Evolutionary conservation across 805 yeast species (phyloP), one percentile per base, ranked within the genome.

Genomic region (Zygosaccharomyces siamensis): DNA sequence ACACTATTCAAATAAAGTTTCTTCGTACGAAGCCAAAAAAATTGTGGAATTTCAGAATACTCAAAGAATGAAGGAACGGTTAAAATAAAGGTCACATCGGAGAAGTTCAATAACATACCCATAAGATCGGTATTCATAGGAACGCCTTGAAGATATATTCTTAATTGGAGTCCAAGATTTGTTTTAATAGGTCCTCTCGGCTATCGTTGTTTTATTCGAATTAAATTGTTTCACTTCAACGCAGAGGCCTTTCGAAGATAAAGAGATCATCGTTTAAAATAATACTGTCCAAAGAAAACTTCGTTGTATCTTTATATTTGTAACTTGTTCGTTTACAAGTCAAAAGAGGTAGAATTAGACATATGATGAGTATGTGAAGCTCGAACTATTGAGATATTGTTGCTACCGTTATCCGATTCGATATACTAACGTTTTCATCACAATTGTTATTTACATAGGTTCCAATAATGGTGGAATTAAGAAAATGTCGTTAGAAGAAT

Each of bases 401-500:
- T 31, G 8, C 8, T 11, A 23, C 11, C 18, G 30, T n/a, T 18
- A 12, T 18, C 20, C 6, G 28, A 33, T 6, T 33, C 21, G 37
- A 33, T 16, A 26, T 46, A 24, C 42, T 39, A 46, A 28, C 49
- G n/a, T 46, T 20, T 35, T 26, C 39, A 26, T 10, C 21, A 23
- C 32, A 12, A n/a, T 24, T 35, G 18, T 24, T 35, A 35, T 26
- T 11, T 14, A 35, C 4, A 36, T 24, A 46, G 49, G 46, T 38
- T 41, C 49, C 31, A 56, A 58, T 47, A 52, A 55, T 56, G 64
- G 55, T 48, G 53, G 56, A 28, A 60, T 60, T 46, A 74, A 72
- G 51, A 74, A 72, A 55, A 74, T 74, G 77, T 70, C 76, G 27
- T 60, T 74, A 24, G 71, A 70, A 50, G 78, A 74, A 53, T 74